Conservation (phyloP, 495 filamentous ascomycete species). For the Pyrenula aspistea region DNA sequence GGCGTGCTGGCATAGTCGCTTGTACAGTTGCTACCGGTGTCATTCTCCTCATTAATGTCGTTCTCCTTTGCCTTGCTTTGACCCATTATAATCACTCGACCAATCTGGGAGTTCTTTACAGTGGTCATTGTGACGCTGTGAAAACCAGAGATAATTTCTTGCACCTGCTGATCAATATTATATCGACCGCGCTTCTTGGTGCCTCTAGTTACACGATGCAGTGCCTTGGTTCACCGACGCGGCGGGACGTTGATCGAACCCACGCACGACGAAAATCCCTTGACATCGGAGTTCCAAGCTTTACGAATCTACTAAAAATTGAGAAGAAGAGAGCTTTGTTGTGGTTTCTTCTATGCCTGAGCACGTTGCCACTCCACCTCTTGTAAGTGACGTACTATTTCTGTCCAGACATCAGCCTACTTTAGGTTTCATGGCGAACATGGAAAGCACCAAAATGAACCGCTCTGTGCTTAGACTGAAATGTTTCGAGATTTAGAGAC, state of each 20-base stretch:
- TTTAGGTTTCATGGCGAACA: background rate
- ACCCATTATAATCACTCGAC: conserved; percentile 5
- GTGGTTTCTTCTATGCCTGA: conserved; percentile 7
- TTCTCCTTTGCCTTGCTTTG: background rate
- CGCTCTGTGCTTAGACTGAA: background rate
- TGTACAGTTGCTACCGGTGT: background rate
- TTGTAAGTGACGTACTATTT: conserved; percentile 6
- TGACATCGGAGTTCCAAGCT: conserved; percentile 12
- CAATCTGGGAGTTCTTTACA: conserved; percentile 5
- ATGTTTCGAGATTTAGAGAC: background rate
- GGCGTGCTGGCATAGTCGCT: background rate
- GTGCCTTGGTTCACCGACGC: conserved; percentile 15
- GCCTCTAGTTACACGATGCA: conserved; percentile 30
- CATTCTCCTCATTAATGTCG: background rate
- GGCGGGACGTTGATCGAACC: conserved; percentile 11
- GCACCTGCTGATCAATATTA: conserved; percentile 21
- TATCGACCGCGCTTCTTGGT: conserved; percentile 19
- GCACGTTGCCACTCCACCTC: conserved; percentile 11
- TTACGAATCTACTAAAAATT: conserved; percentile 10
- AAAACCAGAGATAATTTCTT: conserved; percentile 12
- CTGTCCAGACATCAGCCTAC: background rate
- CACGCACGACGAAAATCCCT: conserved; percentile 13
- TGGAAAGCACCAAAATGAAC: background rate
- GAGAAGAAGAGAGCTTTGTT: background rate
- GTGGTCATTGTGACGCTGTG: conserved; percentile 11